phyloP scores from a whole-genome alignment of 2,329 filamentous ascomycete genomes.

The Sarocladium brachiariae region DNA sequence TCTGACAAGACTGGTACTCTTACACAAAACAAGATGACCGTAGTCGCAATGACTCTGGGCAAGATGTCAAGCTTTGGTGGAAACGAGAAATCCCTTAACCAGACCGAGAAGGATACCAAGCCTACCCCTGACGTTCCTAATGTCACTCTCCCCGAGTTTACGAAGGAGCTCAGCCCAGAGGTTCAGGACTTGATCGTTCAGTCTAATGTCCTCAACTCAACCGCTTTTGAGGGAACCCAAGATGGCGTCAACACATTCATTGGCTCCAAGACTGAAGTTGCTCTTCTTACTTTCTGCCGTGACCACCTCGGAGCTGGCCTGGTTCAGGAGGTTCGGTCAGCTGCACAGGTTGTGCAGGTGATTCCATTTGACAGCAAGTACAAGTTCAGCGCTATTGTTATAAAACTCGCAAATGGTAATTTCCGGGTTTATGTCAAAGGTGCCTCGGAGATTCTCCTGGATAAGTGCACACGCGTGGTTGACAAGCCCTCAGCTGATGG shows the following conservation, averaged over 20 bases:
- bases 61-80: slow-evolving; percentile 19
- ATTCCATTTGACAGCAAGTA: slow-evolving; percentile 9
- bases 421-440: slow-evolving; percentile 45
- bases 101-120: slow-evolving; percentile 15
- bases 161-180: slow-evolving; percentile 16
- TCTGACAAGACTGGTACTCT: slow-evolving; percentile 62
- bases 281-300: slow-evolving; percentile 41
- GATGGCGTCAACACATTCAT: slow-evolving; percentile 33
- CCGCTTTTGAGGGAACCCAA: slow-evolving; percentile 42
- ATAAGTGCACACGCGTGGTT: not conserved
- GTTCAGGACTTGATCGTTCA: slow-evolving; percentile 30
- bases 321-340: slow-evolving; percentile 26
- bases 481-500: not conserved
- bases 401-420: slow-evolving; percentile 16
- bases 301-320: slow-evolving; percentile 39
- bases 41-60: slow-evolving; percentile 50
- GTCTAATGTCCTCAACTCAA: slow-evolving; percentile 35
- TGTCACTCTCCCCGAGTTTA: not conserved
- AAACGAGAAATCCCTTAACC: slow-evolving; percentile 29
- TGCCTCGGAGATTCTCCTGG: slow-evolving; percentile 41
- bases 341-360: not conserved
- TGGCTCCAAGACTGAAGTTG: slow-evolving; percentile 49
- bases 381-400: slow-evolving; percentile 7
- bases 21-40: slow-evolving; percentile 57
- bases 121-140: not conserved